Conservation (phyloP, 768 basidiomycete genomes). For the Steccherinum ochraceum region DNA sequence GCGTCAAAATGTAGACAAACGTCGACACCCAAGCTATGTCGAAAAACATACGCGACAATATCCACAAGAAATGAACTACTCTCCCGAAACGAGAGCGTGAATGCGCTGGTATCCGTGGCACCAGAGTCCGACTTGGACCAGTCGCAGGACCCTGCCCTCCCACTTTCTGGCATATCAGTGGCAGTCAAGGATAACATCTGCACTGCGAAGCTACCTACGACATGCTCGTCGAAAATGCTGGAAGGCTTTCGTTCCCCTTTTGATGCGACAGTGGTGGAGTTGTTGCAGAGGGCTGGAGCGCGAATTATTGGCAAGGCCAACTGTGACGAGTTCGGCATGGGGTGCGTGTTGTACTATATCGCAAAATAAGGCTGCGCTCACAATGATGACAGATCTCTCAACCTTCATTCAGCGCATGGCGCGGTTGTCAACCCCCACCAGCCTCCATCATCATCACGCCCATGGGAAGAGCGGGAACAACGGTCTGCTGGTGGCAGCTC, state of each 20-base stretch:
- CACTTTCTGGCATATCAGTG: slow-evolving; percentile 41
- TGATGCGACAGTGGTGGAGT: slow-evolving; percentile 76
- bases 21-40: background rate
- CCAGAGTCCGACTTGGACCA: slow-evolving; percentile 6
- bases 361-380: background rate
- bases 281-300: slow-evolving; percentile 58
- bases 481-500: slow-evolving; percentile 89
- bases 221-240: slow-evolving; percentile 77
- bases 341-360: slow-evolving; percentile 54
- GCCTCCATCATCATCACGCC: slow-evolving; percentile 11
- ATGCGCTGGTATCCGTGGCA: slow-evolving; percentile 44
- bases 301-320: slow-evolving; percentile 84
- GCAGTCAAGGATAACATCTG: slow-evolving; percentile 89
- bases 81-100: slow-evolving; percentile 34
- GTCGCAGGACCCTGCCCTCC: background rate
- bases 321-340: slow-evolving; percentile 99
- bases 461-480: slow-evolving; percentile 27
- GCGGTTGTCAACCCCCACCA: slow-evolving; percentile 74
- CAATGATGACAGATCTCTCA: slow-evolving; percentile 56
- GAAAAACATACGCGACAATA: background rate
- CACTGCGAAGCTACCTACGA: slow-evolving; percentile 55
- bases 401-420: slow-evolving; percentile 66
- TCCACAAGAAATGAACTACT: slow-evolving; percentile 2
- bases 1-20: background rate
- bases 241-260: slow-evolving; percentile 71